Conservation (phyloP, 208 protist species). For the Tritrichomonas foetus region DNA sequence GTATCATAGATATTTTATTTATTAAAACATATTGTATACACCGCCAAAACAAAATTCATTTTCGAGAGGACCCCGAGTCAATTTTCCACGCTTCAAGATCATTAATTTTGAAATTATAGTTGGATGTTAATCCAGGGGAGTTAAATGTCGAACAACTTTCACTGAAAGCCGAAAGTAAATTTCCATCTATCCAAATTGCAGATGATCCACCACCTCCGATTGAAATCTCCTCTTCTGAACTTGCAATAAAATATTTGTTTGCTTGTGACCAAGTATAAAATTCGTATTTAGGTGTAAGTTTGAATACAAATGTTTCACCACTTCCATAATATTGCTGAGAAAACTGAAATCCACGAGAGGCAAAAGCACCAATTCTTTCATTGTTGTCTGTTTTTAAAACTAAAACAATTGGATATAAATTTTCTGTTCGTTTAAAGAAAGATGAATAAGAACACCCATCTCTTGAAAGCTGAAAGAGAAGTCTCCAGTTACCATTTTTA, state of each 20-base stretch:
- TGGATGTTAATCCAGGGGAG: neutral
- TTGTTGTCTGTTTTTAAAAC: neutral
- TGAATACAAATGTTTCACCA: conserved; percentile 33
- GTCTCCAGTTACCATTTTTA: neutral
- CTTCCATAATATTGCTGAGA: neutral
- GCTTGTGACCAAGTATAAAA: neutral
- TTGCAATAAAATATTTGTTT: conserved; percentile 33
- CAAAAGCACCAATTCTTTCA: neutral
- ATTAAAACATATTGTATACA: too few species aligned
- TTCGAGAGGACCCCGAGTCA: too few species aligned
- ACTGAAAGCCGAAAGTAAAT: neutral
- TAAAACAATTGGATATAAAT: neutral
- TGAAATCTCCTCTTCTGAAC: neutral
- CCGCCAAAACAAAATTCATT: too few species aligned
- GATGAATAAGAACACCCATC: neutral
- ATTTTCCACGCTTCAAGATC: neutral
- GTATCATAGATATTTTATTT: too few species aligned
- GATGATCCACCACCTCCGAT: neutral
- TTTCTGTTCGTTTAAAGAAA: neutral
- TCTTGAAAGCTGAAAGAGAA: neutral
- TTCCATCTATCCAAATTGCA: conserved; percentile 7
- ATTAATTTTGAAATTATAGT: neutral
- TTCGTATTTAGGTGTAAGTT: neutral
- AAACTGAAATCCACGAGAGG: neutral
- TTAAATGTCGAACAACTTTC: neutral